Percentiles rank a stretch among this genome's conserved stretches.
phyloP scores from a whole-genome alignment of 805 yeast genomes.

The Candida nemodendra region DNA sequence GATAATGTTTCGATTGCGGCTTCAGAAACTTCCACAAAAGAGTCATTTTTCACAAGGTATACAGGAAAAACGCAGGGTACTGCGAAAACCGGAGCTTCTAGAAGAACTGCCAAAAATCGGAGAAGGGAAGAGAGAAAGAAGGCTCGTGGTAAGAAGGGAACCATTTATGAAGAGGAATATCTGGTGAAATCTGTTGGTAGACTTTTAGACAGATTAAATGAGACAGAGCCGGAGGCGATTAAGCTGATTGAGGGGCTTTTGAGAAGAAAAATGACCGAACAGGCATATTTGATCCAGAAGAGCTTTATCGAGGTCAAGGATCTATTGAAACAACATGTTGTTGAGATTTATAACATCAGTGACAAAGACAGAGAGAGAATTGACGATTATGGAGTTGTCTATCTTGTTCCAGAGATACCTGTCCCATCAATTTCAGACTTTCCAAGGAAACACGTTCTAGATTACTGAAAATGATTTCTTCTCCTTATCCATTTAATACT shows the following conservation, averaged over 20 bases:
- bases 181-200: slow-evolving; percentile 85
- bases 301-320: slow-evolving; percentile 56
- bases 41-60: slow-evolving; percentile 91
- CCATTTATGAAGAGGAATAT: slow-evolving; percentile 96
- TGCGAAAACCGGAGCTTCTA: slow-evolving; percentile 93
- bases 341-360: slow-evolving; percentile 76
- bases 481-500: too few species aligned
- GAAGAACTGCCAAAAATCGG: slow-evolving; percentile 87
- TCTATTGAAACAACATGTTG: slow-evolving; percentile 57
- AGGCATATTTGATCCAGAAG: slow-evolving; percentile 79
- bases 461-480: slow-evolving; percentile 46
- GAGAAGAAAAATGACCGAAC: slow-evolving; percentile 69
- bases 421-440: slow-evolving; percentile 65
- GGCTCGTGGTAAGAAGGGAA: slow-evolving; percentile 97
- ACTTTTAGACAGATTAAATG: slow-evolving; percentile 74
- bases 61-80: slow-evolving; percentile 96
- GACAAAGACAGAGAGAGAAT: slow-evolving; percentile 86
- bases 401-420: slow-evolving; percentile 73
- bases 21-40: slow-evolving; percentile 87
- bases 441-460: slow-evolving; percentile 56
- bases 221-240: slow-evolving; percentile 71
- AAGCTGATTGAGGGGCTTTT: slow-evolving; percentile 72
- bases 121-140: slow-evolving; percentile 94
- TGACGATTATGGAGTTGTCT: slow-evolving; percentile 85
- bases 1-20: slow-evolving; percentile 96